phyloP scores from a whole-genome alignment of 768 basidiomycete species.

The Panellus pusillus region DNA sequence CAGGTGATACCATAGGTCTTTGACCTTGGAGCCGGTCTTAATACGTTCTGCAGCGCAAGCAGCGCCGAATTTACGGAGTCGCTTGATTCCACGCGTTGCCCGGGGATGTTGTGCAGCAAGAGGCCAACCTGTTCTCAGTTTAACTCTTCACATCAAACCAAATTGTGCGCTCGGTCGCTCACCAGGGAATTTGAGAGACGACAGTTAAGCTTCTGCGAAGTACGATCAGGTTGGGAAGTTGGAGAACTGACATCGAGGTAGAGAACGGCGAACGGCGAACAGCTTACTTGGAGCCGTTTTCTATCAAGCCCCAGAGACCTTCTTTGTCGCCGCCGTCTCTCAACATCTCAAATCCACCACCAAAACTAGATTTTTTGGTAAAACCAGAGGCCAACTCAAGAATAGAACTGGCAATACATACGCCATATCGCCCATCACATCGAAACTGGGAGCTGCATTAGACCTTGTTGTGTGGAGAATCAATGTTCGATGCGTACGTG shows the following conservation, averaged over 20 bases:
- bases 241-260: no score
- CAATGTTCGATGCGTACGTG: slow-evolving; percentile 28
- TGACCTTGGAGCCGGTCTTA: slow-evolving; percentile 27
- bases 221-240: background rate
- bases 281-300: slow-evolving; percentile 43
- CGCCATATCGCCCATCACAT: slow-evolving; percentile 44
- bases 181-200: slow-evolving; percentile 32
- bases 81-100: background rate
- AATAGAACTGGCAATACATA: slow-evolving; percentile 22
- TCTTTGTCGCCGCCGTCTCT: slow-evolving; percentile 43
- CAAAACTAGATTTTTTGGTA: slow-evolving; percentile 13
- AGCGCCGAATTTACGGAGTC: slow-evolving; percentile 10
- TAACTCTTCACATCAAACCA: no score
- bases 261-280: background rate
- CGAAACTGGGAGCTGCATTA: slow-evolving; percentile 27
- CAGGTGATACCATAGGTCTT: slow-evolving; percentile 46
- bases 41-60: slow-evolving; percentile 11
- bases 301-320: slow-evolving; percentile 46
- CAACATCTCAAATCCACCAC: slow-evolving; percentile 33
- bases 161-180: no score
- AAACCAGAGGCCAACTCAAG: background rate
- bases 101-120: slow-evolving; percentile 6
- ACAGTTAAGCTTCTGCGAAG: slow-evolving; percentile 33
- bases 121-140: background rate
- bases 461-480: background rate